phyloP scores from a whole-genome alignment of 2,329 filamentous ascomycete genomes.

The Alternaria conjuncta region DNA sequence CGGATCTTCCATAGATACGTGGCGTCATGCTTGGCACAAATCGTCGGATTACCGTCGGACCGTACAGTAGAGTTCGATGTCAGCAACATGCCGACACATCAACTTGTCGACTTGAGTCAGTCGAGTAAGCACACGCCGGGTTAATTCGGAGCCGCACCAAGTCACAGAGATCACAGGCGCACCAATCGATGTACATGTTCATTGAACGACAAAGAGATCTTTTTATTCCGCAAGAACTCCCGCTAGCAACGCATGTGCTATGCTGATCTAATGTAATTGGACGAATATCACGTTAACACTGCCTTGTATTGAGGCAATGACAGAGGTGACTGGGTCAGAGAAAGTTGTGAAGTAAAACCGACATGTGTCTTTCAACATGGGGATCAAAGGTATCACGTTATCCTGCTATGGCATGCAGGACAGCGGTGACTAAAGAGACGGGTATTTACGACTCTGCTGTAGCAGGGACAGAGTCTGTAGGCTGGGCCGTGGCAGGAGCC shows the following conservation, averaged over 20 bases:
- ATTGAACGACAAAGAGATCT: conserved; percentile 7
- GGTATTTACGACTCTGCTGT: conserved; percentile 15
- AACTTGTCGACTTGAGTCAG: neutral
- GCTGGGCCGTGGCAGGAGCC: conserved; percentile 2
- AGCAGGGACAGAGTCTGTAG: conserved; percentile 18
- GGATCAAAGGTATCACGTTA: conserved; percentile 44
- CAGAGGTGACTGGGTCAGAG: conserved; percentile 48
- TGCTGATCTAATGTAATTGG: conserved; percentile 5
- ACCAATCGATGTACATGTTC: neutral
- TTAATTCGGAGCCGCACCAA: neutral
- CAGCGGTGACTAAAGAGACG: conserved; percentile 43
- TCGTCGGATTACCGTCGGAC: neutral
- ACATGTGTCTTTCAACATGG: conserved; percentile 3
- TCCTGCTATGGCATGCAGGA: conserved; percentile 28
- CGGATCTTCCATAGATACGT: neutral
- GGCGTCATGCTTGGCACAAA: neutral
- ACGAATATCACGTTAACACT: conserved; percentile 47
- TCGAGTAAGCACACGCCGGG: neutral
- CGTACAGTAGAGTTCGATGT: neutral
- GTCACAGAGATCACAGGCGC: neutral
- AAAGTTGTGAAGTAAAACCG: conserved; percentile 36
- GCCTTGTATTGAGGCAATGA: conserved; percentile 19
- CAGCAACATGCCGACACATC: neutral
- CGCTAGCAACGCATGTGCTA: neutral
- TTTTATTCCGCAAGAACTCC: conserved; percentile 6